Conservation (phyloP, 148 eudicot species). For the Chenopodium album region DNA sequence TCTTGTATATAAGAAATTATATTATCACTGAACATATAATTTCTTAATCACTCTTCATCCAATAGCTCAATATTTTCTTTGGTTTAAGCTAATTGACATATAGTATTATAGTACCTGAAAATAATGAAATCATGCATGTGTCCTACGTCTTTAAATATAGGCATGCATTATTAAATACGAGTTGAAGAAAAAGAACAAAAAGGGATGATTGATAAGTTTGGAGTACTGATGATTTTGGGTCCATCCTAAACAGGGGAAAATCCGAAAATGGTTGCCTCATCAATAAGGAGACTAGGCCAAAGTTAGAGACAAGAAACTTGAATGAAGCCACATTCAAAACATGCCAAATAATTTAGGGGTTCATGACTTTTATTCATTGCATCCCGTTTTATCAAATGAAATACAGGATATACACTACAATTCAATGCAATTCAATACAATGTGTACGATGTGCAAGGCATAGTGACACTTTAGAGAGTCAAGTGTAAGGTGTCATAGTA, state of each 20-base stretch:
- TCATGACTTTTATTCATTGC: constrained; percentile 13
- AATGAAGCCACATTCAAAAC: constrained; percentile 3
- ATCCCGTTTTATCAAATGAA: not conserved
- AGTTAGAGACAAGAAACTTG: not conserved
- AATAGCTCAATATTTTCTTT: too few relatives aligned
- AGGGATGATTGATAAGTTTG: constrained; percentile 1
- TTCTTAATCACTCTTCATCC: too few relatives aligned
- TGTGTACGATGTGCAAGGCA: not conserved
- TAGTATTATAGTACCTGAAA: not conserved
- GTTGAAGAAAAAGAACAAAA: not conserved
- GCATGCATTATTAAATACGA: not conserved
- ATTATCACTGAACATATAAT: too few relatives aligned
- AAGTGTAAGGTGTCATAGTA: not conserved
- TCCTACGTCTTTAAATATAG: too few relatives aligned
- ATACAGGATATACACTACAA: not conserved
- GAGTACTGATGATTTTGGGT: not conserved
- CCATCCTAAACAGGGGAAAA: not conserved
- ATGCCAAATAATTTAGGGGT: constrained; percentile 4
- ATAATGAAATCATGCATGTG: too few relatives aligned
- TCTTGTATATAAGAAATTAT: too few relatives aligned
- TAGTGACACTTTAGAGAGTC: not conserved
- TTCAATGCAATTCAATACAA: not conserved
- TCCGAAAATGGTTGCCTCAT: constrained; percentile 5
- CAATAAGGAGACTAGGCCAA: not conserved
- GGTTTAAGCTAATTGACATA: not conserved